Conservation (phyloP, 2,329 filamentous ascomycete species). For the Colletotrichum incanum region DNA sequence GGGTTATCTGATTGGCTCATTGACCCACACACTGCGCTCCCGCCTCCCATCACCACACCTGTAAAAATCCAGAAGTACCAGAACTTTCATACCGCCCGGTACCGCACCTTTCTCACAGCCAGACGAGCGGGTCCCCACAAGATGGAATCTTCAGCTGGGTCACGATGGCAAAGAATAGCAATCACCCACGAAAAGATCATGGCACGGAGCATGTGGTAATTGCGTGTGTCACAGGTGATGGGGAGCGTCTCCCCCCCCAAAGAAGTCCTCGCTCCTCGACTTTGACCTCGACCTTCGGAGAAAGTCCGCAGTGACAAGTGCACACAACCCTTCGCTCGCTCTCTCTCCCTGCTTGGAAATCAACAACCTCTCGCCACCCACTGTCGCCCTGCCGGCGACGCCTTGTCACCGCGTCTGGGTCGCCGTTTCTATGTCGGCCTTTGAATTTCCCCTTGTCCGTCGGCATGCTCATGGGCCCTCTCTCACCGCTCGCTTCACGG, state of each 20-base stretch:
- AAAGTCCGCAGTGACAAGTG: slow-evolving; percentile 21
- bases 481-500: slow-evolving; percentile 31
- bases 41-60: not conserved
- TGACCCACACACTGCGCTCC: not conserved
- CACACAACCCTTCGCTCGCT: not conserved
- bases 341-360: slow-evolving; percentile 11
- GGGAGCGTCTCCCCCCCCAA: not conserved
- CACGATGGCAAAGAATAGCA: slow-evolving; percentile 2
- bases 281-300: slow-evolving; percentile 26
- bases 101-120: not conserved
- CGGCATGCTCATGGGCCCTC: not conserved
- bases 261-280: not conserved
- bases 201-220: not conserved
- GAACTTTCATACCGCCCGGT: not conserved
- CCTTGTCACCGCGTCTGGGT: slow-evolving; percentile 1
- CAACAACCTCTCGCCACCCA: slow-evolving; percentile 23
- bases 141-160: slow-evolving; percentile 13
- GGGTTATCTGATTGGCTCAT: not conserved
- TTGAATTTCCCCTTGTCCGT: slow-evolving; percentile 13
- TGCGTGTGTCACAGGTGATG: not conserved
- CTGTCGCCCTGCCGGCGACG: slow-evolving; percentile 14
- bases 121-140: not conserved
- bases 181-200: not conserved
- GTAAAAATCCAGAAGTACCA: not conserved
- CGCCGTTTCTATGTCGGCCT: slow-evolving; percentile 2